Percentiles rank a stretch among this genome's conserved stretches.
phyloP scores from a whole-genome alignment of 179 eudicot species.

The Sideroxylon spinosum region DNA sequence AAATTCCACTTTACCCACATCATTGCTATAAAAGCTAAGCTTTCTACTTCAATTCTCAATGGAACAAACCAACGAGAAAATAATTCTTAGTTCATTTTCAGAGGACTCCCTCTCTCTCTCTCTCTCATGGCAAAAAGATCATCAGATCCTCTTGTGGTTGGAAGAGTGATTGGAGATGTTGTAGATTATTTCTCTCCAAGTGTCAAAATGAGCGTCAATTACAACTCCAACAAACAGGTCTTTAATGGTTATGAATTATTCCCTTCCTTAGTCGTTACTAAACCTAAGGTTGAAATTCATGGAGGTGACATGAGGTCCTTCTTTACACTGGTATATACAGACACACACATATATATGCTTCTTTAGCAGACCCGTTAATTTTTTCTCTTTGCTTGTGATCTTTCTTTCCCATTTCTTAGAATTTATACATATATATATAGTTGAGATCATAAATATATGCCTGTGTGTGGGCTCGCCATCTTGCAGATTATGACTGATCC shows the following conservation, averaged over 20 bases:
- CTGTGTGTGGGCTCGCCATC: neutral
- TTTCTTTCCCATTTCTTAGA: neutral
- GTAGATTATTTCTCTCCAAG: slow-evolving; percentile 37
- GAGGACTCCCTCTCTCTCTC: neutral
- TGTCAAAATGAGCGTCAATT: slow-evolving; percentile 40
- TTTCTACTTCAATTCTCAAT: neutral
- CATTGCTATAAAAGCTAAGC: neutral
- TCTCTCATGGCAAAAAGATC: slow-evolving; percentile 24
- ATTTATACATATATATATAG: neutral
- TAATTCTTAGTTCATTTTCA: neutral
- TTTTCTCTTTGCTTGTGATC: neutral
- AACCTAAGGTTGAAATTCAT: slow-evolving; percentile 56
- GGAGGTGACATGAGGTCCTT: slow-evolving; percentile 58
- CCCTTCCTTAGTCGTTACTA: slow-evolving; percentile 41
- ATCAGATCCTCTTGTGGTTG: slow-evolving; percentile 35
- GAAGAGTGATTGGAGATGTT: slow-evolving; percentile 57
- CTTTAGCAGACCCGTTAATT: neutral
- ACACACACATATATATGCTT: too few species aligned
- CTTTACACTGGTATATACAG: slow-evolving; percentile 49
- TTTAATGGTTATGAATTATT: slow-evolving; percentile 55
- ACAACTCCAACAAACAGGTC: slow-evolving; percentile 45
- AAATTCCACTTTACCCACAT: too few species aligned
- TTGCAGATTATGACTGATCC: slow-evolving; percentile 65
- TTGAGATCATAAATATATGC: too few species aligned
- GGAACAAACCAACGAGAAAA: neutral